phyloP scores from a whole-genome alignment of 2,329 filamentous ascomycete genomes.

The Fusarium sp. region DNA sequence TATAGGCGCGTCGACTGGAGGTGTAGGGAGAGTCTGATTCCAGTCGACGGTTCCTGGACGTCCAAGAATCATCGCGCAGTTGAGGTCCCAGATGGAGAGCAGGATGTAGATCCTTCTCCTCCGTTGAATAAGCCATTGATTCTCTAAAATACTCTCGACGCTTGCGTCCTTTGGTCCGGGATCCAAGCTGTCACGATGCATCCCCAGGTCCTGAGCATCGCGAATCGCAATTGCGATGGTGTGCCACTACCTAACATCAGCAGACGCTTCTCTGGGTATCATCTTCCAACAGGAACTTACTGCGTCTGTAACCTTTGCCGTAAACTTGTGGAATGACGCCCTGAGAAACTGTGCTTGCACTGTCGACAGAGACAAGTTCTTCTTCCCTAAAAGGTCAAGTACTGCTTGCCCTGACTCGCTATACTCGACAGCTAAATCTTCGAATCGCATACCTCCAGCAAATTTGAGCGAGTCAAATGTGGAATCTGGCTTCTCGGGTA shows the following conservation, averaged over 20 bases:
- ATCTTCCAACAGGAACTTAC: constrained; percentile 42
- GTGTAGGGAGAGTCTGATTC: constrained; percentile 55
- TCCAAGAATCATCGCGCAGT: constrained; percentile 62
- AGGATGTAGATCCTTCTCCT: constrained; percentile 66
- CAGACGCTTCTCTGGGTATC: not conserved
- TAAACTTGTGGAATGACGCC: constrained; percentile 66
- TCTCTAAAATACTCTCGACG: constrained; percentile 61
- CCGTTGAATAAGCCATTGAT: constrained; percentile 66
- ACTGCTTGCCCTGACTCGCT: constrained; percentile 66
- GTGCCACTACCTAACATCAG: constrained; percentile 57
- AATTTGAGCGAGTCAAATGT: constrained; percentile 67
- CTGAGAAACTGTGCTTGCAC: constrained; percentile 67
- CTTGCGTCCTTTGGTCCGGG: constrained; percentile 57
- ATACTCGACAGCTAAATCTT: constrained; percentile 68
- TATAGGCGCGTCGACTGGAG: constrained; percentile 63
- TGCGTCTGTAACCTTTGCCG: constrained; percentile 66
- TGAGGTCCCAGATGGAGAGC: constrained; percentile 61
- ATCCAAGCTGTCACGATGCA: constrained; percentile 64
- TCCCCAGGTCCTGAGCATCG: constrained; percentile 70
- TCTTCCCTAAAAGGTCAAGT: constrained; percentile 64
- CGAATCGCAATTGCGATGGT: constrained; percentile 64
- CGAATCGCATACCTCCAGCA: constrained; percentile 66
- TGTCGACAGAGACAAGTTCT: constrained; percentile 63
- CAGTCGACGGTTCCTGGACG: constrained; percentile 65
- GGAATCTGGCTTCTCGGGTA: constrained; percentile 58